Evolutionary conservation across 164 flowering plant genomes (phyloP), one percentile per base, ranked within the genome.

Genomic region (Taxillus chinensis): DNA sequence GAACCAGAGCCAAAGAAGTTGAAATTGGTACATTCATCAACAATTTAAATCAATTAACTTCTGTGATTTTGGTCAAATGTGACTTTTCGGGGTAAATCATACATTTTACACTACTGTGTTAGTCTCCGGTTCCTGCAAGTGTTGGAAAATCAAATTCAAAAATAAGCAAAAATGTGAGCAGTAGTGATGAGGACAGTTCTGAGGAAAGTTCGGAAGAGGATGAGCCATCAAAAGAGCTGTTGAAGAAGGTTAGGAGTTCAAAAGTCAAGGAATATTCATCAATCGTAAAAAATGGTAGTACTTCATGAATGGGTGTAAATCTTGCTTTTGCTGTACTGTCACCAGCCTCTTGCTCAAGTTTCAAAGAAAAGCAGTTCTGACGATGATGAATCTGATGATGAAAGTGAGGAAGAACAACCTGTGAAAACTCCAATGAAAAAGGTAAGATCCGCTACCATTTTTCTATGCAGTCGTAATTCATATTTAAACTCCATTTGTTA

Each of bases 381-480:
- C 41, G 79, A 76, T 12, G 78, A 67, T 3, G 66, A 64, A 13
- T 66, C 74, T 8, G 80, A 76, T 0, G 77, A 77, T 42, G 84
- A 81, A 38, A 67, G 73, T 46, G 75, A 70, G 46, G 82, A 79
- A 0, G 83, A 78, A 42, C 27, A 74, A 42, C 73, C 77, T 39
- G 3, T 70, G 7, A 78, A 76, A 67, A 76, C 81, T 7, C 77
- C 81, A 27, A 77, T 77, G 78, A 77, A 75, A 58, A 71, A 59
- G 27, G 85, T 77, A 65, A 52, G 16, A 12, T 49, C 14, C 37
- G 41, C 54, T 45, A n/a, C n/a, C 39, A 39, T 7, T 15, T 27
- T 27, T 27, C 27, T 27, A 27, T 27, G 27, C 27, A 27, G 27
- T 27, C 2, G 27, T 27, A 27, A 27, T 27, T 27, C 27, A 27